Percentiles rank a stretch among this genome's conserved stretches.
Conservation (phyloP, 176 grass and related monocot species). For the Pontederia crassipes region DNA sequence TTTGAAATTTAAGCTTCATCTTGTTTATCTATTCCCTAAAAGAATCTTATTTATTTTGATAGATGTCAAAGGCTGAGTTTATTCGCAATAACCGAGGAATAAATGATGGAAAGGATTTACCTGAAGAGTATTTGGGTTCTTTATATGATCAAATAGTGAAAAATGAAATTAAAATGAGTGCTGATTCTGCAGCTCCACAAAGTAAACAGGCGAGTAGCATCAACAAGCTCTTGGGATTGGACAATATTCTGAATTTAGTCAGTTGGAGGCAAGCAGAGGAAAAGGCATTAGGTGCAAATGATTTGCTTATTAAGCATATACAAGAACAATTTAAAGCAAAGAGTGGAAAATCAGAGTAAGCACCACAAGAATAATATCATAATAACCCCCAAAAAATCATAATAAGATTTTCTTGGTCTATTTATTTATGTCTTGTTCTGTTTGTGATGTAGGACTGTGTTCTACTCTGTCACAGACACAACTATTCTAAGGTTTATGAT, state of each 20-base stretch:
- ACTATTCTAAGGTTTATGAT: slow-evolving; percentile 93
- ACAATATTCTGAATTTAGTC: slow-evolving; percentile 85
- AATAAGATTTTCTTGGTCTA: slow-evolving; percentile 5
- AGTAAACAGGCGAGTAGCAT: slow-evolving; percentile 62
- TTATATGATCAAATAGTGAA: slow-evolving; percentile 92
- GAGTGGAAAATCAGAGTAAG: slow-evolving; percentile 83
- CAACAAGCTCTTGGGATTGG: slow-evolving; percentile 83
- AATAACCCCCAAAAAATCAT: no score
- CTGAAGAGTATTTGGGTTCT: slow-evolving; percentile 70
- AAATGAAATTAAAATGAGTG: slow-evolving; percentile 98
- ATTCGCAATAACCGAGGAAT: slow-evolving; percentile 93
- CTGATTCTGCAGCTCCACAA: slow-evolving; percentile 47
- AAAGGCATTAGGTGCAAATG: slow-evolving; percentile 80
- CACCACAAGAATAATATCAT: not conserved
- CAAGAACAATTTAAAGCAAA: slow-evolving; percentile 98
- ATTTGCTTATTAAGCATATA: slow-evolving; percentile 90
- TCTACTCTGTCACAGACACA: slow-evolving; percentile 77
- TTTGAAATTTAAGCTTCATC: slow-evolving; percentile 7
- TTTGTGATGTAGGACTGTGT: slow-evolving; percentile 62
- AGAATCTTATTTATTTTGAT: slow-evolving; percentile 11
- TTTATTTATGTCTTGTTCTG: slow-evolving; percentile 23
- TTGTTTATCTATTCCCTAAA: slow-evolving; percentile 14
- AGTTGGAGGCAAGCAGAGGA: slow-evolving; percentile 80
- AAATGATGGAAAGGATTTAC: slow-evolving; percentile 91
- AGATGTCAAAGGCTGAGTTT: slow-evolving; percentile 98